Conservation (phyloP, 2,329 filamentous ascomycete species). For the Basipetospora chlamydospora region DNA sequence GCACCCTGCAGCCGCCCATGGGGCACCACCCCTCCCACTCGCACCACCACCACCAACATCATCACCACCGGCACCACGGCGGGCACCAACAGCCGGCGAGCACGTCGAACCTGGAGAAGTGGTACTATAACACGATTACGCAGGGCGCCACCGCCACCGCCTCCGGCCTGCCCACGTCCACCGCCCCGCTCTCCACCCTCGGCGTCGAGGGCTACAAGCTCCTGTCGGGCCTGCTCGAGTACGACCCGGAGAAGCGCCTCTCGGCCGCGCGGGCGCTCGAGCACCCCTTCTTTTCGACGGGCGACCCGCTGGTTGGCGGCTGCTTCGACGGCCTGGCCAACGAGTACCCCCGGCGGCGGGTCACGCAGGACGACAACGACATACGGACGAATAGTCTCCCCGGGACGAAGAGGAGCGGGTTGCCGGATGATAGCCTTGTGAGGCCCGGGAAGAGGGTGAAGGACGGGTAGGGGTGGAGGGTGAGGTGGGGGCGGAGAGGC, state of each 20-base stretch:
- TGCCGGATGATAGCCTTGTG: slow-evolving; percentile 67
- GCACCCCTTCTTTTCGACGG: slow-evolving; percentile 74
- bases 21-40: slow-evolving; percentile 29
- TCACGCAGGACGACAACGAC: slow-evolving; percentile 91
- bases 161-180: slow-evolving; percentile 23
- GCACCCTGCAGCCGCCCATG: slow-evolving; percentile 35
- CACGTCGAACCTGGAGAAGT: slow-evolving; percentile 53
- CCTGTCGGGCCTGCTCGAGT: slow-evolving; percentile 71
- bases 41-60: slow-evolving; percentile 26
- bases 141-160: slow-evolving; percentile 35
- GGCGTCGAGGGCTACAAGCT: slow-evolving; percentile 70
- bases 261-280: slow-evolving; percentile 81
- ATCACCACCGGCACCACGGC: slow-evolving; percentile 24
- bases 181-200: slow-evolving; percentile 39
- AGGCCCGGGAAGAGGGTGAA: slow-evolving; percentile 48
- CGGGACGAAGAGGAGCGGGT: slow-evolving; percentile 75
- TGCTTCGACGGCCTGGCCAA: slow-evolving; percentile 83
- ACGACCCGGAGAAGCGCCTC: slow-evolving; percentile 78
- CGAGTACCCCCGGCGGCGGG: slow-evolving; percentile 79
- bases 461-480: slow-evolving; percentile 20
- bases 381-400: slow-evolving; percentile 81
- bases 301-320: slow-evolving; percentile 59
- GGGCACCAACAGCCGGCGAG: slow-evolving; percentile 15
- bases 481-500: slow-evolving; percentile 7
- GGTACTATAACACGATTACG: slow-evolving; percentile 61